Conservation (phyloP, 768 basidiomycete genomes). For the Tricholoma furcatifolium region DNA sequence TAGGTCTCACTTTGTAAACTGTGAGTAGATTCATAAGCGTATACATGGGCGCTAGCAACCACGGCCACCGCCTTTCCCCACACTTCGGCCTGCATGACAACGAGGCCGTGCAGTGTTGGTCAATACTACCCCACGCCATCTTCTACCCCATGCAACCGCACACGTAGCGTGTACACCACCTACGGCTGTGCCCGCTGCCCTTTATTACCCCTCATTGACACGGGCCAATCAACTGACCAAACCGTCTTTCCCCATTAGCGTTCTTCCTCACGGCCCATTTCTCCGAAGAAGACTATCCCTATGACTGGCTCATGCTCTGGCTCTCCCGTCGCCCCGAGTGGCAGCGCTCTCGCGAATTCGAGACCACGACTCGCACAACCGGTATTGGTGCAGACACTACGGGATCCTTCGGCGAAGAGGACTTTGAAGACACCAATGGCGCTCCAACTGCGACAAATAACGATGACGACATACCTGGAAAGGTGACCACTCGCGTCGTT, state of each 20-base stretch:
- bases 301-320: slow-evolving; percentile 92
- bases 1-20: slow-evolving; percentile 86
- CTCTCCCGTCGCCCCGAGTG: slow-evolving; percentile 81
- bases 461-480: slow-evolving; percentile 50
- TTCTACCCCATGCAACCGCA: slow-evolving; percentile 1
- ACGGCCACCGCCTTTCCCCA: neutral
- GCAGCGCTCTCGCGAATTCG: slow-evolving; percentile 88
- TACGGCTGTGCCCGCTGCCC: slow-evolving; percentile 12
- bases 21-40: slow-evolving; percentile 41
- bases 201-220: slow-evolving; percentile 18
- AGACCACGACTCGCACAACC: slow-evolving; percentile 77
- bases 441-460: slow-evolving; percentile 15
- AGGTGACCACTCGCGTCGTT: slow-evolving; percentile 75
- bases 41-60: slow-evolving; percentile 9
- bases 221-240: slow-evolving; percentile 22
- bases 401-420: slow-evolving; percentile 56
- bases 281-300: slow-evolving; percentile 87
- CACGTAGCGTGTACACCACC: neutral
- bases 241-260: slow-evolving; percentile 38
- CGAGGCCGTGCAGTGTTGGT: neutral
- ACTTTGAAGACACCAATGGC: slow-evolving; percentile 40
- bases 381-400: slow-evolving; percentile 58
- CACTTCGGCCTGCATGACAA: neutral
- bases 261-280: slow-evolving; percentile 91
- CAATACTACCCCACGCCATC: neutral